phyloP scores from a whole-genome alignment of 306 rosid species.

The Rosa persica region DNA sequence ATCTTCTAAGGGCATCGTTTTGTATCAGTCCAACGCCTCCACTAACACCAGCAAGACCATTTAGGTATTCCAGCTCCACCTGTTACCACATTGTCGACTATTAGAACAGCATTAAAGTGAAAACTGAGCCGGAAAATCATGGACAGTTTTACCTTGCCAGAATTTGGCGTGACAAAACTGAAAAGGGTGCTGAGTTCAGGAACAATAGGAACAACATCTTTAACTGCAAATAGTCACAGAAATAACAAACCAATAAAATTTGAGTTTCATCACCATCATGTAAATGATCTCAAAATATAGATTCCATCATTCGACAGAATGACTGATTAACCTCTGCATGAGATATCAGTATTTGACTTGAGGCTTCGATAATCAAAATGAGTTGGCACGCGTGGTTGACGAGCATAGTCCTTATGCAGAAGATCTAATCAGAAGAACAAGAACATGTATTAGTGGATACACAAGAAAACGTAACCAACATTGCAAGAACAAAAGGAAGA shows the following conservation, averaged over 20 bases:
- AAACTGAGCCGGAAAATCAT: slow-evolving; percentile 4
- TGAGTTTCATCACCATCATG: background rate
- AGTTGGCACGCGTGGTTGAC: slow-evolving; percentile 29
- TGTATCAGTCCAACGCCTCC: slow-evolving; percentile 59
- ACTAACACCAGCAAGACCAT: slow-evolving; percentile 41
- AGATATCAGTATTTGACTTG: slow-evolving; percentile 53
- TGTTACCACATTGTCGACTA: slow-evolving; percentile 23
- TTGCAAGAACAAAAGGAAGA: background rate
- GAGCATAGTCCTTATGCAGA: slow-evolving; percentile 54
- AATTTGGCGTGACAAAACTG: slow-evolving; percentile 45
- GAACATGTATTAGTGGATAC: slow-evolving; percentile 25
- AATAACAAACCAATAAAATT: slow-evolving; percentile 25
- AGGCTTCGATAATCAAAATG: slow-evolving; percentile 44
- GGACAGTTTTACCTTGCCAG: slow-evolving; percentile 48
- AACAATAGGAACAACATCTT: slow-evolving; percentile 48
- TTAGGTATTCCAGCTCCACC: slow-evolving; percentile 58
- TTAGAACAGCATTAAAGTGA: background rate
- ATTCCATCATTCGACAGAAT: background rate
- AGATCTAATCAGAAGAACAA: slow-evolving; percentile 45
- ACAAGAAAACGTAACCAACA: slow-evolving; percentile 2
- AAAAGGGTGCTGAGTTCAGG: slow-evolving; percentile 57
- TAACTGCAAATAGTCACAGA: slow-evolving; percentile 39
- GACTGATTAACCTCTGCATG: slow-evolving; percentile 49
- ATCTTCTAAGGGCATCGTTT: slow-evolving; percentile 30
- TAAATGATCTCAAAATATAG: background rate